These are phyloP conservation scores for Candida freyschussii DNA, from an alignment of 1,139 yeast species.

Conservation along the genomic window DNA sequence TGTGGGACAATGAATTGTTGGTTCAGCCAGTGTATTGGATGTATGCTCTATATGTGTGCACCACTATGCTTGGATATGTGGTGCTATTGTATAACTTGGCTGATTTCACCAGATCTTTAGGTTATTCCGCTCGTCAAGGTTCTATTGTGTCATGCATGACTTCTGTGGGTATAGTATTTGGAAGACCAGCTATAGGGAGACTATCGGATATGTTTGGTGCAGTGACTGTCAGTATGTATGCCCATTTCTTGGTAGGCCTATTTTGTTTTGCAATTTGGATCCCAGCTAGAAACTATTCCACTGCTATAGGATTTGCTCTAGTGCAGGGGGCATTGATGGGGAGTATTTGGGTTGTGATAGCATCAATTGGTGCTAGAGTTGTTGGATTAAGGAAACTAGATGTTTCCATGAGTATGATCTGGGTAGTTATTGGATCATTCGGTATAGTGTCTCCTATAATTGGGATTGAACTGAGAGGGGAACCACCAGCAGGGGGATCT, in stretches of 20 bases:
- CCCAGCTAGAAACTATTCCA: slow-evolving; percentile 50
- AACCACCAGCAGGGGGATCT: slow-evolving; percentile 25
- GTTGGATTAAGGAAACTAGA: slow-evolving; percentile 48
- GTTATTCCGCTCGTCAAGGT: slow-evolving; percentile 51
- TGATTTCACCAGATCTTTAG: slow-evolving; percentile 55
- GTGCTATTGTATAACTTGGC: slow-evolving; percentile 55
- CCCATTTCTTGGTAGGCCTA: slow-evolving; percentile 30
- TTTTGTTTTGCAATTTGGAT: slow-evolving; percentile 56
- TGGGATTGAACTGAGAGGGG: slow-evolving; percentile 43
- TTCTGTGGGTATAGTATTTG: slow-evolving; percentile 57
- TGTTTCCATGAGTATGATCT: slow-evolving; percentile 41
- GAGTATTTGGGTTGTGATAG: slow-evolving; percentile 27
- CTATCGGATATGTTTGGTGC: slow-evolving; percentile 54
- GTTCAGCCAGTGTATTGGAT: slow-evolving; percentile 37
- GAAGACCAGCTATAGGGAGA: slow-evolving; percentile 56
- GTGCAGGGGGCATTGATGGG: slow-evolving; percentile 50
- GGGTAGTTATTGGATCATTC: slow-evolving; percentile 42
- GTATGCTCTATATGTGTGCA: slow-evolving; percentile 45
- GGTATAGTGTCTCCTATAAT: slow-evolving; percentile 50
- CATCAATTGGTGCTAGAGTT: slow-evolving; percentile 29
- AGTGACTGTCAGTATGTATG: slow-evolving; percentile 39
- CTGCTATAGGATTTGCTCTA: slow-evolving; percentile 43
- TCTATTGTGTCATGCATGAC: slow-evolving; percentile 55
- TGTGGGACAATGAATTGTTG: slow-evolving; percentile 28
- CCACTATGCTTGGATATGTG: slow-evolving; percentile 52